Evolutionary conservation across 2,329 filamentous ascomycete species (phyloP).

Genomic region (Lasiodiplodia gonubiensis): DNA sequence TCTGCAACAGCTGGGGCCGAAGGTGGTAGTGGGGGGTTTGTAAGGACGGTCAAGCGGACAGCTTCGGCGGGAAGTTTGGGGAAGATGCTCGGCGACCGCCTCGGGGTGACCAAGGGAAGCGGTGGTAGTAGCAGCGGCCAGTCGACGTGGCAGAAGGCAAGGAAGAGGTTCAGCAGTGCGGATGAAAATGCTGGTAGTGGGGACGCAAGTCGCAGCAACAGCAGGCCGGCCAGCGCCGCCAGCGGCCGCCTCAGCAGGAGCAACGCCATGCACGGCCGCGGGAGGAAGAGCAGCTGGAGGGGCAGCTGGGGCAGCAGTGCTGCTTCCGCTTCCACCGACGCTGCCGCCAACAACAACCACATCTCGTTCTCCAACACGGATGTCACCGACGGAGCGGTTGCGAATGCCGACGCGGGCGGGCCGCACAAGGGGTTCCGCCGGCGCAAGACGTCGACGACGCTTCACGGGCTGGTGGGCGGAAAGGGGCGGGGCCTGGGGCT

Average conservation of each 20-base stretch:
- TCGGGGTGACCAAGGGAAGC: neutral
- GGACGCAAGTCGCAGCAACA: neutral
- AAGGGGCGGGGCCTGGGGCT: neutral
- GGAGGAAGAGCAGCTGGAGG: slow-evolving; percentile 6
- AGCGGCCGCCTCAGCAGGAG: neutral
- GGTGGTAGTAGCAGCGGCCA: neutral
- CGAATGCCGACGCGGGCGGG: neutral
- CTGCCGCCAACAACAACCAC: neutral
- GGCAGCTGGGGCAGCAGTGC: neutral
- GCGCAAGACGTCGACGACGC: slow-evolving; percentile 2
- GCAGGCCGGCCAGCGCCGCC: neutral
- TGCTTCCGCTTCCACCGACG: neutral
- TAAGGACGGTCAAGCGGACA: neutral
- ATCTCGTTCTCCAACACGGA: slow-evolving; percentile 1
- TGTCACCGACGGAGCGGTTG: neutral
- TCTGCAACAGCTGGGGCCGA: neutral
- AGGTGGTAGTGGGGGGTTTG: neutral
- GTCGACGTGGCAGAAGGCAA: neutral
- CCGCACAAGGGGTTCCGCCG: slow-evolving; percentile 2
- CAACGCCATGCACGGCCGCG: slow-evolving; percentile 3
- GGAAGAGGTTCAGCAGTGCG: neutral
- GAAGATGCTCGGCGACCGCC: neutral
- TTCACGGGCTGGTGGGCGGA: neutral
- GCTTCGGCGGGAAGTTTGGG: neutral
- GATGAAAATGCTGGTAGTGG: neutral